Percentiles rank a stretch among this genome's conserved stretches.
Conservation (phyloP, 2,329 filamentous ascomycete genomes). For the Penicillium frequentans region DNA sequence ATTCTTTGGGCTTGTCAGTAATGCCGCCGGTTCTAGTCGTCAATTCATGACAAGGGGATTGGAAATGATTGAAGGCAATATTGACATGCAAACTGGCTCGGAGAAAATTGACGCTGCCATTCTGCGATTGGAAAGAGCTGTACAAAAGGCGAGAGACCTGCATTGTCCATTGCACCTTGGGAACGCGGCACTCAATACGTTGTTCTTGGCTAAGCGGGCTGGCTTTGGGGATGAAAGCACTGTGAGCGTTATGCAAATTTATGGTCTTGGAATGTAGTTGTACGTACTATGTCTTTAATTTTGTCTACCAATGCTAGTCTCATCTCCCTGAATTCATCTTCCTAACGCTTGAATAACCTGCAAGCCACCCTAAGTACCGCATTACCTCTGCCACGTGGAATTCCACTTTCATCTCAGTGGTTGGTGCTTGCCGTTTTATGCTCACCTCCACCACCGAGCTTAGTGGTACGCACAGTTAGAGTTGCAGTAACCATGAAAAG, state of each 20-base stretch:
- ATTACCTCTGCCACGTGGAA: too few relatives aligned
- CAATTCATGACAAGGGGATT: conserved; percentile 44
- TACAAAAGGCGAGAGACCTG: conserved; percentile 43
- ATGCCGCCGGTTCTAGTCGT: conserved; percentile 49
- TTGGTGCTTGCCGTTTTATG: too few relatives aligned
- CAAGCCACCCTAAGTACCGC: too few relatives aligned
- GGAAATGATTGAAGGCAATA: conserved; percentile 37
- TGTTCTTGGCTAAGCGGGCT: conserved; percentile 33
- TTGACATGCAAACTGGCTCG: conserved; percentile 30
- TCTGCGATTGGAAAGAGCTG: conserved; percentile 39
- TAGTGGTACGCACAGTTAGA: neutral
- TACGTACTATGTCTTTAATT: neutral
- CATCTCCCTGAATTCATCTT: too few relatives aligned
- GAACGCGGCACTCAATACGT: conserved; percentile 36
- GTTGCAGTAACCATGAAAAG: neutral
- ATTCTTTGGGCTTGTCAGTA: conserved; percentile 49
- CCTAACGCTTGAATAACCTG: too few relatives aligned
- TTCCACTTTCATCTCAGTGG: too few relatives aligned
- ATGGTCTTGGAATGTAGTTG: conserved; percentile 3
- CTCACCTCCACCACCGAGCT: too few relatives aligned
- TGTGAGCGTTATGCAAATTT: conserved; percentile 35
- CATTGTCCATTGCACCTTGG: conserved; percentile 41
- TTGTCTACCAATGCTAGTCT: neutral
- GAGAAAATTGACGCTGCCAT: conserved; percentile 40
- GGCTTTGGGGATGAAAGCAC: conserved; percentile 32